Conservation (phyloP, 2,329 filamentous ascomycete genomes). For the Aspergillus arachidicola region DNA sequence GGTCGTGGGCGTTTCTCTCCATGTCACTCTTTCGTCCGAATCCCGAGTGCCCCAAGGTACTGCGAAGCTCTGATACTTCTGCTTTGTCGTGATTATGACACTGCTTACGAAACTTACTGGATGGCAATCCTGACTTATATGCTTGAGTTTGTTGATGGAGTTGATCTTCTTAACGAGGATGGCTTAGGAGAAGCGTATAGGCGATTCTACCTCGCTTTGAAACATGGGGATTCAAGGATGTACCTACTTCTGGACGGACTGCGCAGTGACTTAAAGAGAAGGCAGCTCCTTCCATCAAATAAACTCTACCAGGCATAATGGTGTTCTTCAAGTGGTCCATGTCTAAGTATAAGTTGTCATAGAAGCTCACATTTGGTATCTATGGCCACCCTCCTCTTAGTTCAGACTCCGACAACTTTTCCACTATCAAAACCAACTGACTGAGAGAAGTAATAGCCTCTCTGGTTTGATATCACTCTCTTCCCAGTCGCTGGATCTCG, state of each 20-base stretch:
- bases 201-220: constrained; percentile 20
- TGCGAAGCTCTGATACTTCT: constrained; percentile 24
- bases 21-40: constrained; percentile 12
- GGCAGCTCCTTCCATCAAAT: not conserved
- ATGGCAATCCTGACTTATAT: constrained; percentile 24
- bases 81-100: constrained; percentile 22
- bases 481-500: constrained; percentile 22
- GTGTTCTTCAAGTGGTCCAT: not conserved
- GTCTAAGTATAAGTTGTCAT: not conserved
- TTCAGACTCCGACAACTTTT: constrained; percentile 24
- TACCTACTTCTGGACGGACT: constrained; percentile 21
- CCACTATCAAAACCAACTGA: constrained; percentile 35
- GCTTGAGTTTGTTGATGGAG: constrained; percentile 23
- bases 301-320: not conserved
- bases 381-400: not conserved
- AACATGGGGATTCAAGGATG: constrained; percentile 18
- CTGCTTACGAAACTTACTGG: constrained; percentile 18
- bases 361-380: not conserved
- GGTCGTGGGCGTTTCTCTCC: constrained; percentile 17
- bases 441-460: constrained; percentile 37
- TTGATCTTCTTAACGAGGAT: constrained; percentile 20
- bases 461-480: constrained; percentile 41
- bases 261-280: constrained; percentile 11
- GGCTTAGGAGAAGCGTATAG: constrained; percentile 17
- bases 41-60: constrained; percentile 19